Percentiles rank a stretch among this genome's conserved stretches.
Conservation (phyloP, 2,329 filamentous ascomycete species). For the Ophiobolus disseminans region DNA sequence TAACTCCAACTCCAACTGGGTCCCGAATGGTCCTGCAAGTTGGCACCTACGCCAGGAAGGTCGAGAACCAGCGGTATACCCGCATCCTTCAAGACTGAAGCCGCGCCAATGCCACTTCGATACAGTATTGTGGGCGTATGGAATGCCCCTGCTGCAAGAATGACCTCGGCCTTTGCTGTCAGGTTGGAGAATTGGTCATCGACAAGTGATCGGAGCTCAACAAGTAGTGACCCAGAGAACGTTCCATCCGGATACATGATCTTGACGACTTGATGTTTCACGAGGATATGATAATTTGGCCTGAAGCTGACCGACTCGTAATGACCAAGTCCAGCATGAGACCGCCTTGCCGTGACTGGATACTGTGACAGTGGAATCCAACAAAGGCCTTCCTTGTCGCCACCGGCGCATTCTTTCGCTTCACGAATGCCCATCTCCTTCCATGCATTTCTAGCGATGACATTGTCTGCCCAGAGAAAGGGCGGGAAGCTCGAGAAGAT, state of each 20-base stretch:
- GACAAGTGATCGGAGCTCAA: slow-evolving; percentile 38
- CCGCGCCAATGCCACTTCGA: slow-evolving; percentile 64
- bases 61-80: slow-evolving; percentile 59
- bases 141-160: slow-evolving; percentile 56
- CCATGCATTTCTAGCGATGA: slow-evolving; percentile 8
- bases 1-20: slow-evolving; percentile 8
- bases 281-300: slow-evolving; percentile 16
- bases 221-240: slow-evolving; percentile 4
- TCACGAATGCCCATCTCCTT: slow-evolving; percentile 6
- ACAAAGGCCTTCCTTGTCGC: slow-evolving; percentile 9
- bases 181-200: neutral
- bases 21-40: slow-evolving; percentile 64
- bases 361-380: slow-evolving; percentile 13
- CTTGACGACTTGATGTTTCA: slow-evolving; percentile 7
- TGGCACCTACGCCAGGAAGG: slow-evolving; percentile 66
- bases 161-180: slow-evolving; percentile 50
- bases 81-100: slow-evolving; percentile 55
- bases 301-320: slow-evolving; percentile 9
- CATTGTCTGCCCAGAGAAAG: slow-evolving; percentile 10
- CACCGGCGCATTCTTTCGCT: slow-evolving; percentile 7
- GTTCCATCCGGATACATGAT: slow-evolving; percentile 6
- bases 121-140: slow-evolving; percentile 64
- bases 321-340: slow-evolving; percentile 16
- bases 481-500: slow-evolving; percentile 10
- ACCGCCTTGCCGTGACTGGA: slow-evolving; percentile 9